Evolutionary conservation across 2,329 filamentous ascomycete genomes (phyloP).

Genomic region (Talaromyces sp.): DNA sequence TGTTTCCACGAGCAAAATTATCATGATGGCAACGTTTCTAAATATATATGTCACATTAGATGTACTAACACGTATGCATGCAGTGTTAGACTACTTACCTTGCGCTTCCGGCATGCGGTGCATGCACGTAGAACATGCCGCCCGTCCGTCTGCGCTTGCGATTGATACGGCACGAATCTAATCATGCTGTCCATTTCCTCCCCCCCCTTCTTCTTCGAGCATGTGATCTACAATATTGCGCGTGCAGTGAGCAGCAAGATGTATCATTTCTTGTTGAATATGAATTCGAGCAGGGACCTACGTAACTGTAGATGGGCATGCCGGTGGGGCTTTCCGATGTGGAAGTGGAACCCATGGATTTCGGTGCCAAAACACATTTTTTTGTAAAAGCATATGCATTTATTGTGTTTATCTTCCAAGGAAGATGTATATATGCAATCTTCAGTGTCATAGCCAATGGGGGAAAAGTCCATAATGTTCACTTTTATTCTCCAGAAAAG

Average conservation of each 20-base stretch:
- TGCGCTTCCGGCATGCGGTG: conserved; percentile 4
- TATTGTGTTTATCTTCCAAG: background rate
- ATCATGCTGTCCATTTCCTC: background rate
- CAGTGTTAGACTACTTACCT: background rate
- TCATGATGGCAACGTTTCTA: conserved; percentile 10
- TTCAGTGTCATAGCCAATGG: no score
- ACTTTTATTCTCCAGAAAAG: background rate
- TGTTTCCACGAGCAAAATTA: background rate
- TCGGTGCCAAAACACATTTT: background rate
- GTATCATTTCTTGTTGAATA: background rate
- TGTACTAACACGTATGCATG: background rate
- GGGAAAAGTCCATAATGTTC: background rate
- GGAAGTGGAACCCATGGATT: background rate
- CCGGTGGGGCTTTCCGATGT: background rate
- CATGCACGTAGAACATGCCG: conserved; percentile 3
- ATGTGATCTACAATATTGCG: background rate
- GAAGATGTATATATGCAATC: no score
- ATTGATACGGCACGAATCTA: conserved; percentile 1
- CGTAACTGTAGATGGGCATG: background rate
- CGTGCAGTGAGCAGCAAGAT: background rate
- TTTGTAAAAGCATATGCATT: background rate
- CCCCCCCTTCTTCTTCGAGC: background rate
- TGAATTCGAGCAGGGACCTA: background rate
- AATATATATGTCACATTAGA: background rate
- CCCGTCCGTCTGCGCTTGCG: background rate